Conservation (phyloP, 768 basidiomycete species). For the Xanthoconium purpureum region DNA sequence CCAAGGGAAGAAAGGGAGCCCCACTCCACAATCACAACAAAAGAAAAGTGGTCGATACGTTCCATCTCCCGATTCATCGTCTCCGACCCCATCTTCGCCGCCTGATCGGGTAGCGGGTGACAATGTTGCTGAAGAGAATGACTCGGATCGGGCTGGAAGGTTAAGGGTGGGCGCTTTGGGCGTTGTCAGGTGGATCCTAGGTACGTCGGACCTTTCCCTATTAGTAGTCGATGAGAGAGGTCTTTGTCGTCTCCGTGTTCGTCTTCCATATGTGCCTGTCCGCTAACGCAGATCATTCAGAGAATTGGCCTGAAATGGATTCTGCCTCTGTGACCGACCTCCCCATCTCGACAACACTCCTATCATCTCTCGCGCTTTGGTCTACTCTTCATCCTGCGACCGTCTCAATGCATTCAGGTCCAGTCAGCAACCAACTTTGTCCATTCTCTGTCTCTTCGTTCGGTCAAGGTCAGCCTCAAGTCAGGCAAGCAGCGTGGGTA, state of each 20-base stretch:
- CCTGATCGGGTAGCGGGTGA: conserved; percentile 22
- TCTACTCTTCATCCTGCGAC: conserved; percentile 50
- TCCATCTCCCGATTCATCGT: conserved; percentile 33
- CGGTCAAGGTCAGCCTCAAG: conserved; percentile 65
- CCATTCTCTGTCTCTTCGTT: conserved; percentile 29
- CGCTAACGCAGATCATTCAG: conserved; percentile 9
- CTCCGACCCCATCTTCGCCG: conserved; percentile 19
- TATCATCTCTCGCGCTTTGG: conserved; percentile 52
- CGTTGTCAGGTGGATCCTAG: conserved; percentile 58
- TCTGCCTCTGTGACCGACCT: not conserved
- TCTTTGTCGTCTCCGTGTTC: not conserved
- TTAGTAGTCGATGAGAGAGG: not conserved
- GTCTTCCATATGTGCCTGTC: not conserved
- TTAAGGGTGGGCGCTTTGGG: conserved; percentile 68
- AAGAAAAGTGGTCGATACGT: conserved; percentile 32
- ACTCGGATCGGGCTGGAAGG: conserved; percentile 66
- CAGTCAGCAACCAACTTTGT: conserved; percentile 32
- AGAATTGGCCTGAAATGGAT: conserved; percentile 12
- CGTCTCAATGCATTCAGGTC: conserved; percentile 34
- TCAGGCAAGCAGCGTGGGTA: conserved; percentile 73
- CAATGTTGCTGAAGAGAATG: conserved; percentile 56
- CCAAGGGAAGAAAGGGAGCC: conserved; percentile 20
- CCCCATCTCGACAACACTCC: not conserved
- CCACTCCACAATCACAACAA: conserved; percentile 27
- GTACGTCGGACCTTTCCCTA: conserved; percentile 37